Percentiles rank a stretch among this genome's conserved stretches.
These are phyloP conservation scores for Westerdykella aurantiaca DNA, from an alignment of 2,329 filamentous ascomycete genomes.

Conservation along the genomic window DNA sequence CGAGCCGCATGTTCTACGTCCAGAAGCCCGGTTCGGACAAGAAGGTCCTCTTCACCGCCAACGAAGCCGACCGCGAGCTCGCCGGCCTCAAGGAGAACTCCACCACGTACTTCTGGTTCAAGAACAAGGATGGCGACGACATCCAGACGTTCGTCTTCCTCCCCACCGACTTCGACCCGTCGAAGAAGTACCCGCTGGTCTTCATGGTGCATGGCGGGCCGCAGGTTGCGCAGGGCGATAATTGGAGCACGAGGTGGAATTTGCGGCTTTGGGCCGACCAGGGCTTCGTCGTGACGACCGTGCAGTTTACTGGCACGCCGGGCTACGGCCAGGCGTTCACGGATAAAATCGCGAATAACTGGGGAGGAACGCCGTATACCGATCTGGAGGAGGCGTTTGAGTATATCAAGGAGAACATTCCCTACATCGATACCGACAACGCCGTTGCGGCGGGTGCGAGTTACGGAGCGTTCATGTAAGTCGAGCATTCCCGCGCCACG, in stretches of 20 bases:
- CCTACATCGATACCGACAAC: slow-evolving; percentile 62
- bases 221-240: slow-evolving; percentile 65
- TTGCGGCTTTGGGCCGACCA: slow-evolving; percentile 78
- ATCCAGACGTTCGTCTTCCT: slow-evolving; percentile 65
- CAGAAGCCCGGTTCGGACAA: slow-evolving; percentile 25
- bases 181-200: slow-evolving; percentile 70
- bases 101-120: slow-evolving; percentile 64
- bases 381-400: slow-evolving; percentile 77
- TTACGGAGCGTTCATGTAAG: slow-evolving; percentile 40
- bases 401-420: slow-evolving; percentile 60
- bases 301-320: slow-evolving; percentile 77
- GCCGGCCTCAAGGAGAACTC: slow-evolving; percentile 60
- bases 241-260: slow-evolving; percentile 81
- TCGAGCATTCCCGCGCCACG: neutral
- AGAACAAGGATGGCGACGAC: slow-evolving; percentile 51
- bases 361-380: slow-evolving; percentile 77
- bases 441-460: slow-evolving; percentile 67
- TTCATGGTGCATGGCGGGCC: slow-evolving; percentile 80
- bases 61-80: slow-evolving; percentile 58
- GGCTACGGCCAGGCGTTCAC: slow-evolving; percentile 73
- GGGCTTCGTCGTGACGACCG: slow-evolving; percentile 73
- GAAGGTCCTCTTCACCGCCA: slow-evolving; percentile 52
- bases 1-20: slow-evolving; percentile 29
- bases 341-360: slow-evolving; percentile 70
- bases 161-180: slow-evolving; percentile 58